Percentiles rank a stretch among this genome's conserved stretches.
phyloP scores from a whole-genome alignment of 352 stramenopile species.

The Phytophthora pisi region DNA sequence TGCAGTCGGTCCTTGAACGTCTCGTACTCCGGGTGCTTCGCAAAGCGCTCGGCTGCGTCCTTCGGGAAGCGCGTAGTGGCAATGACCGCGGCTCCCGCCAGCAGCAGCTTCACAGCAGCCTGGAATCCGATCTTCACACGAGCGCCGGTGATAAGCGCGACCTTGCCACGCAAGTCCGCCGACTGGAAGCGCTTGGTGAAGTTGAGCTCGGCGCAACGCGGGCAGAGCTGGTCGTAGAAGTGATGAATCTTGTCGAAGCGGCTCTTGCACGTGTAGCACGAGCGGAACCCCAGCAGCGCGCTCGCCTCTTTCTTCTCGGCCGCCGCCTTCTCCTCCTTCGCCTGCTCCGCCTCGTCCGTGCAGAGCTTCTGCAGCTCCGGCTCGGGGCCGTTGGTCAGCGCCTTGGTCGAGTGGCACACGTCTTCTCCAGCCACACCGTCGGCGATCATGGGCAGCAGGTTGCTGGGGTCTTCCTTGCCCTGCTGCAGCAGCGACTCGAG shows the following conservation, averaged over 20 bases:
- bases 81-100: constrained; percentile 93
- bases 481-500: constrained; percentile 91
- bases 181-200: constrained; percentile 95
- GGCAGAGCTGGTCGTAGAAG: constrained; percentile 97
- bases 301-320: constrained; percentile 64
- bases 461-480: constrained; percentile 54
- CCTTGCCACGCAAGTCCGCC: constrained; percentile 85
- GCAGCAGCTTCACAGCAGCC: constrained; percentile 93
- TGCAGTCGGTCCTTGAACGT: constrained; percentile 94
- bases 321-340: constrained; percentile 54
- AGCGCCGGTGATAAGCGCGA: constrained; percentile 94
- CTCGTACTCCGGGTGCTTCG: constrained; percentile 92
- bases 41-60: constrained; percentile 91
- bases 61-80: constrained; percentile 96
- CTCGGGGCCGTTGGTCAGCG: constrained; percentile 27
- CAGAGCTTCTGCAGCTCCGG: constrained; percentile 63
- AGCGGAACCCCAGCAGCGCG: constrained; percentile 83
- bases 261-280: constrained; percentile 97
- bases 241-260: constrained; percentile 96
- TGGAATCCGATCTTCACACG: constrained; percentile 98
- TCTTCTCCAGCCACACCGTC: constrained; percentile 88
- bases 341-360: constrained; percentile 55
- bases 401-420: constrained; percentile 54
- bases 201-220: constrained; percentile 93
- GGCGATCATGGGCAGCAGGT: constrained; percentile 86